Conservation (phyloP, 139 green algal genomes). For the Penium margaritaceum region DNA sequence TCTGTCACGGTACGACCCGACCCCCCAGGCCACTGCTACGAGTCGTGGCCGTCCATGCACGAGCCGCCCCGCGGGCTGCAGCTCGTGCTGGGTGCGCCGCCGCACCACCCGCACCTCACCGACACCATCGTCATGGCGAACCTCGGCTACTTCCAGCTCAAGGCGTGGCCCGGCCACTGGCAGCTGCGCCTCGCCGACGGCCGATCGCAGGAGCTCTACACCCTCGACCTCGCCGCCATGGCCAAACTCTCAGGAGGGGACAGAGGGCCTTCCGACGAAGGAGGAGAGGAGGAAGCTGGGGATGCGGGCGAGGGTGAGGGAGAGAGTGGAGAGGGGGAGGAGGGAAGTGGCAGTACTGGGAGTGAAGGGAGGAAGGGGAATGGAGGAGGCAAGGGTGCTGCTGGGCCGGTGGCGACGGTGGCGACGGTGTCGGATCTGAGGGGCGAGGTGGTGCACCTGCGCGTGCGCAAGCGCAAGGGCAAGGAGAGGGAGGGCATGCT, state of each 20-base stretch:
- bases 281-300: no score
- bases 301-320: background rate
- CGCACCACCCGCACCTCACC: no score
- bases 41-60: background rate
- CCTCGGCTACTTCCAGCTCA: constrained; percentile 97
- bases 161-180: constrained; percentile 70
- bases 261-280: no score
- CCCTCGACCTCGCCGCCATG: no score
- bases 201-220: constrained; percentile 46
- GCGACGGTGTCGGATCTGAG: constrained; percentile 39
- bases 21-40: constrained; percentile 34
- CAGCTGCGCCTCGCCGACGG: constrained; percentile 61
- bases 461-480: constrained; percentile 66
- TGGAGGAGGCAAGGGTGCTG: background rate
- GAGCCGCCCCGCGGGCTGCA: constrained; percentile 77
- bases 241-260: no score
- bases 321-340: background rate
- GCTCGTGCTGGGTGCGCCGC: constrained; percentile 66
- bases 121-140: constrained; percentile 96
- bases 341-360: background rate
- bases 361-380: no score
- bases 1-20: no score
- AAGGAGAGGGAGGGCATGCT: constrained; percentile 72
- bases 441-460: constrained; percentile 68
- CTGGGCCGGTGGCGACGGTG: constrained; percentile 6